These are phyloP conservation scores for Rutstroemia sp. DNA, from an alignment of 2,329 filamentous ascomycete species.

Conservation along the genomic window DNA sequence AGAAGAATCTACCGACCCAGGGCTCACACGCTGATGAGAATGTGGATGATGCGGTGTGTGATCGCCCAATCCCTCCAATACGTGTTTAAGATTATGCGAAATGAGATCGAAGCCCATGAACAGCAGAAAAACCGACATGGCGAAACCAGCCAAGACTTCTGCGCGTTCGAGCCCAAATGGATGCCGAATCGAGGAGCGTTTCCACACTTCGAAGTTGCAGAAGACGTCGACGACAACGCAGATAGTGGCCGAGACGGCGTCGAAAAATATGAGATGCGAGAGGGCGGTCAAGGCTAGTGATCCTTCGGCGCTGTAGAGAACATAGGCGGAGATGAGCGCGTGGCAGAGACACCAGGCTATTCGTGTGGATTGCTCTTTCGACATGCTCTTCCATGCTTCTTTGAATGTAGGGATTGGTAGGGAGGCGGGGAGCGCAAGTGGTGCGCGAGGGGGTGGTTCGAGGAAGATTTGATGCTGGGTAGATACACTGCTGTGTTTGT, in stretches of 20 bases:
- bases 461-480: conserved; percentile 89
- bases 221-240: conserved; percentile 91
- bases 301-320: conserved; percentile 78
- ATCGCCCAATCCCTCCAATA: conserved; percentile 64
- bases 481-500: conserved; percentile 94
- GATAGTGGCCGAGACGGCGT: conserved; percentile 83
- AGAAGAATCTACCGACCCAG: conserved; percentile 74
- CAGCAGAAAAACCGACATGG: conserved; percentile 90
- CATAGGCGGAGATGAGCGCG: conserved; percentile 71
- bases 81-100: conserved; percentile 86
- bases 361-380: conserved; percentile 73
- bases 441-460: conserved; percentile 77
- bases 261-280: conserved; percentile 90
- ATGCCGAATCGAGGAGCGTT: conserved; percentile 82
- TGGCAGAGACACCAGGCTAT: conserved; percentile 89
- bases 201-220: conserved; percentile 97
- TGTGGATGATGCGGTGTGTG: conserved; percentile 70
- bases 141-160: conserved; percentile 91
- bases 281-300: conserved; percentile 87
- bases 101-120: conserved; percentile 96
- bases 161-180: conserved; percentile 89
- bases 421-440: conserved; percentile 82
- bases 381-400: conserved; percentile 88
- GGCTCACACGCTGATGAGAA: conserved; percentile 57
- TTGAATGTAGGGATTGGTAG: conserved; percentile 83